These are phyloP conservation scores for Citropsis articulata DNA, from an alignment of 345 rosid species.

Conservation along the genomic window DNA sequence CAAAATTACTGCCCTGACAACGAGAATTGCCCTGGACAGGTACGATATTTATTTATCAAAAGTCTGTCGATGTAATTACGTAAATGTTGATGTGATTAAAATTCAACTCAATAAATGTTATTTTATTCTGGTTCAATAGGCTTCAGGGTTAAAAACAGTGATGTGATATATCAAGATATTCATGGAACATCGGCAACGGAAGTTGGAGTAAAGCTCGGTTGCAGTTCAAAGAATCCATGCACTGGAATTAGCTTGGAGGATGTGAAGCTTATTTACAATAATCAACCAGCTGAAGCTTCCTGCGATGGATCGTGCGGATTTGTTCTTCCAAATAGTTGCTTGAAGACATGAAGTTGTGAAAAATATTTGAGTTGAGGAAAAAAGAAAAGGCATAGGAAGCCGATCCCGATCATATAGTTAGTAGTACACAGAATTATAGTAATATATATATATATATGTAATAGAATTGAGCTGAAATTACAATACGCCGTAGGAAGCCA, in stretches of 20 bases:
- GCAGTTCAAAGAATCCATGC: constrained; percentile 59
- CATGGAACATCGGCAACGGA: constrained; percentile 57
- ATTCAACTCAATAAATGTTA: not conserved
- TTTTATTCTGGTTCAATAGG: constrained; percentile 26
- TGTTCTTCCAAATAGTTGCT: constrained; percentile 40
- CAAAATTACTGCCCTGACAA: constrained; percentile 62
- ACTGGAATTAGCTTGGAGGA: constrained; percentile 43
- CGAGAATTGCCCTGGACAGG: constrained; percentile 45
- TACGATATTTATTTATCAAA: not conserved
- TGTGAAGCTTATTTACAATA: constrained; percentile 44
- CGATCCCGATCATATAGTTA: too few relatives aligned
- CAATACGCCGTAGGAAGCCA: too few relatives aligned
- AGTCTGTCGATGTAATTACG: not conserved
- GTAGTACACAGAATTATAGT: too few relatives aligned
- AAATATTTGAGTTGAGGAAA: not conserved
- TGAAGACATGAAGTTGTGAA: constrained; percentile 32
- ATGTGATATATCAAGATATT: constrained; percentile 55
- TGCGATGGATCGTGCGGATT: constrained; percentile 54
- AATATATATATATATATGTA: too few relatives aligned
- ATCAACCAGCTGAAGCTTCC: constrained; percentile 1
- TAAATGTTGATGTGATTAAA: too few relatives aligned
- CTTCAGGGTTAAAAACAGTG: constrained; percentile 62
- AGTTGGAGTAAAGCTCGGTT: constrained; percentile 65
- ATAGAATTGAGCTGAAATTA: too few relatives aligned
- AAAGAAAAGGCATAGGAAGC: too few relatives aligned